Percentiles rank a stretch among this genome's conserved stretches.
phyloP scores from a whole-genome alignment of 768 basidiomycete genomes.

The Phylloporus sp. region DNA sequence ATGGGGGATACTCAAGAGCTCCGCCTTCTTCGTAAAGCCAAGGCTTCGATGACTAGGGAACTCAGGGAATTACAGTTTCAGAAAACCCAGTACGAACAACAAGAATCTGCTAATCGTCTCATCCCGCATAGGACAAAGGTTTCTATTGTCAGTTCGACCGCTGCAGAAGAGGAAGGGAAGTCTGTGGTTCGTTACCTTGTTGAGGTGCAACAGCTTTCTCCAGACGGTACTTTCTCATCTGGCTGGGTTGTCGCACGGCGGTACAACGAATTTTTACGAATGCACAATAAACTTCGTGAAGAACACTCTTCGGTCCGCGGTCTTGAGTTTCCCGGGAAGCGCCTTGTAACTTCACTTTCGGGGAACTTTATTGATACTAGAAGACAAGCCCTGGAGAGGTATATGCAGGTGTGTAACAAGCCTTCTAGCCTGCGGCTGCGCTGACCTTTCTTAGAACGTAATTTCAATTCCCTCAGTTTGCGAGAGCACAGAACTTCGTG shows the following conservation, averaged over 20 bases:
- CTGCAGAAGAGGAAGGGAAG: conserved; percentile 82
- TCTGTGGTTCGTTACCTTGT: conserved; percentile 89
- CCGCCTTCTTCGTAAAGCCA: conserved; percentile 75
- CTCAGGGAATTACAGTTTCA: conserved; percentile 84
- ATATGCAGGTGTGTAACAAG: conserved; percentile 64
- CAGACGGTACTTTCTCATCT: conserved; percentile 71
- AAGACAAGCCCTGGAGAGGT: conserved; percentile 77
- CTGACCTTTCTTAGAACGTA: conserved; percentile 49
- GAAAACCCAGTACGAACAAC: conserved; percentile 89
- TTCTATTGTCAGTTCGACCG: conserved; percentile 79
- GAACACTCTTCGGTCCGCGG: conserved; percentile 60
- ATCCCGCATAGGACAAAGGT: conserved; percentile 80
- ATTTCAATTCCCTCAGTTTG: conserved; percentile 73
- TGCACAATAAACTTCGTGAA: conserved; percentile 85
- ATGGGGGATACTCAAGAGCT: conserved; percentile 89
- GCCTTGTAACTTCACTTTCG: conserved; percentile 84
- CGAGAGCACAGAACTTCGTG: conserved; percentile 75
- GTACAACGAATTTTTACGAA: conserved; percentile 91
- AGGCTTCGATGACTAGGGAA: conserved; percentile 76
- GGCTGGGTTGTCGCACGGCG: conserved; percentile 93
- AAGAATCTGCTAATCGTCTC: conserved; percentile 87
- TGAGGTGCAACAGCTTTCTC: conserved; percentile 85
- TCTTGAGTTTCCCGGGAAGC: conserved; percentile 90
- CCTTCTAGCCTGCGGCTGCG: too few relatives aligned
- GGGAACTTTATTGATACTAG: conserved; percentile 85